Percentiles rank a stretch among this genome's conserved stretches.
These are phyloP conservation scores for Venturia nashicola DNA, from an alignment of 2,329 filamentous ascomycete species.

Conservation along the genomic window DNA sequence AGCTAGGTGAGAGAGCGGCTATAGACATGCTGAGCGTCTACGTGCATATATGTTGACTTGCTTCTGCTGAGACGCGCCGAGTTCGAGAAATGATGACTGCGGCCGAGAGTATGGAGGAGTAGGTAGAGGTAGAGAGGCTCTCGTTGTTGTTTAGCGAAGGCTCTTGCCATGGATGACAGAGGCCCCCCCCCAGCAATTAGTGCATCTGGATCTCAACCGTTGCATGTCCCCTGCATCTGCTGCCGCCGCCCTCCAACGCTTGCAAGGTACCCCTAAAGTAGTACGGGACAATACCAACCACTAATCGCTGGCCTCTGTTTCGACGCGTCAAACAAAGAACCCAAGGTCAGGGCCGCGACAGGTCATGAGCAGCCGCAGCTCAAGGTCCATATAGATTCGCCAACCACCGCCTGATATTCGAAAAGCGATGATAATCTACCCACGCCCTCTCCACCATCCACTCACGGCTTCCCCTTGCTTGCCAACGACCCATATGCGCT, in stretches of 20 bases:
- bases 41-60: background rate
- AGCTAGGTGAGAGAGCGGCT: no score
- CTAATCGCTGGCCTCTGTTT: background rate
- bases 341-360: background rate
- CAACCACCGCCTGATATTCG: background rate
- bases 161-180: no score
- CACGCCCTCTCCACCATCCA: background rate
- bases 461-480: slow-evolving; percentile 1
- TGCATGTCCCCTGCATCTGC: background rate
- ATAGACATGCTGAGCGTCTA: background rate
- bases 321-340: background rate
- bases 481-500: background rate
- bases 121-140: background rate
- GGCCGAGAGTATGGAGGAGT: background rate
- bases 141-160: background rate
- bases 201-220: background rate
- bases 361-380: background rate
- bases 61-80: background rate
- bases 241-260: background rate
- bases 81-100: background rate
- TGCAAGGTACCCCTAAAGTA: background rate
- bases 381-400: background rate
- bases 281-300: background rate
- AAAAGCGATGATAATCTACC: background rate
- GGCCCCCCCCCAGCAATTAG: background rate